Evolutionary conservation across 2,329 filamentous ascomycete genomes (phyloP), one percentile per base, ranked within the genome.

Genomic region (Tolypocladium amazonense): DNA sequence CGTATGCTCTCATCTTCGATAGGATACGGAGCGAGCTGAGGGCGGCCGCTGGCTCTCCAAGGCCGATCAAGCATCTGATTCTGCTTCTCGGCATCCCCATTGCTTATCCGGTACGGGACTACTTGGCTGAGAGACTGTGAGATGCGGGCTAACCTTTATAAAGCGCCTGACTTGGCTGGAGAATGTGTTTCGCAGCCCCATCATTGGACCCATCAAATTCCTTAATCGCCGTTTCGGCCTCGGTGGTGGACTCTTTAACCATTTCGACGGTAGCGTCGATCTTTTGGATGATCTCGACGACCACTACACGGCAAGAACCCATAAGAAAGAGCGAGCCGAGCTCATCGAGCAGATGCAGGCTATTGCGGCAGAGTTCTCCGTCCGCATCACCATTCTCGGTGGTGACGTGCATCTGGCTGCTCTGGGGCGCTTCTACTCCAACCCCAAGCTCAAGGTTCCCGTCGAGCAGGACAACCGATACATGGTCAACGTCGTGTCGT

Each of bases 331-430:
- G 78, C 89, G 93, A 53, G 87, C 86, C 60, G 80, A 85, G 45
- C 79, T 97, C 52, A 80, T 99, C 47, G 83, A 91, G 67, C 85
- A 89, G 65, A 80, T 99, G 45, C 94, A 99, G 74, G 82, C 86
- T 45, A 80, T 97, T 55, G 89, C 92, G 38, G 87, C 89, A 3
- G 88, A 92, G 66, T 94, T 92, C 70, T 96, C 91, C 2, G 85
- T 96, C 23, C 89, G 94, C 58, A 82, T 97, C 59, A 97, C 92
- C 4, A 96, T 99, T 63, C 80, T 99, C 4, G 89, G 93, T 65
- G 94, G 94, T 33, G 94, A 97, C 69, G 94, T 97, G 52, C 93
- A 97, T 72, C 78, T 97, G 45, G 92, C 90, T 35, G 94, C 92
- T 15, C 80, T 97, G 33, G 94, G 94, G 0, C 90, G 94, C 62